phyloP scores from a whole-genome alignment of 1,139 yeast species.

The Suhomyces bribrorum region DNA sequence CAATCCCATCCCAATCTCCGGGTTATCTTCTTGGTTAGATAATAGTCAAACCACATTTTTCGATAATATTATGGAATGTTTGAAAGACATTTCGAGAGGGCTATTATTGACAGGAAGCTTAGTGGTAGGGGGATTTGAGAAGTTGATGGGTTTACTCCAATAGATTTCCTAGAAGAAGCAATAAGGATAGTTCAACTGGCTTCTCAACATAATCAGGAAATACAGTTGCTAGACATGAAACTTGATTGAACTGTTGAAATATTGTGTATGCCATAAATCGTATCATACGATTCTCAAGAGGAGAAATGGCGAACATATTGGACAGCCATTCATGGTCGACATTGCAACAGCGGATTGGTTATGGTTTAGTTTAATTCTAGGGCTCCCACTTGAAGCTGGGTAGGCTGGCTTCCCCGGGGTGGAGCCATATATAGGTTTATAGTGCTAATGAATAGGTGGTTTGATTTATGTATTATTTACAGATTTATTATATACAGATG shows the following conservation, averaged over 20 bases:
- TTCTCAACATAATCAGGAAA: too few species aligned
- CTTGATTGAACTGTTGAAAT: too few species aligned
- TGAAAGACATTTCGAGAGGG: slow-evolving; percentile 11
- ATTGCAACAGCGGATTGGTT: neutral
- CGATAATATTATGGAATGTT: slow-evolving; percentile 7
- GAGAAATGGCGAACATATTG: too few species aligned
- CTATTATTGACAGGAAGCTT: slow-evolving; percentile 21
- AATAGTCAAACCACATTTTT: slow-evolving; percentile 6
- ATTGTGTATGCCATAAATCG: too few species aligned
- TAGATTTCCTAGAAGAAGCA: too few species aligned
- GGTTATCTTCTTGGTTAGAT: slow-evolving; percentile 1
- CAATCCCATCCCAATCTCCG: slow-evolving; percentile 1
- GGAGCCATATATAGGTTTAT: neutral
- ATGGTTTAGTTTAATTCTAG: neutral
- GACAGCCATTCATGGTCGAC: too few species aligned
- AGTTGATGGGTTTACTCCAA: slow-evolving; percentile 17
- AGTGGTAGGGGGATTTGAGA: slow-evolving; percentile 33
- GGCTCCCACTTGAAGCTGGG: neutral
- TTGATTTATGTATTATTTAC: neutral
- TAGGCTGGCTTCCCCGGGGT: neutral
- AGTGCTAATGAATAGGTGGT: neutral
- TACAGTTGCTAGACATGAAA: too few species aligned
- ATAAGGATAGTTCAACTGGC: too few species aligned
- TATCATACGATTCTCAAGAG: too few species aligned
- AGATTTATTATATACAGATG: neutral